Conservation (phyloP, 2,329 filamentous ascomycete species). For the Stemphylium vesicarium region DNA sequence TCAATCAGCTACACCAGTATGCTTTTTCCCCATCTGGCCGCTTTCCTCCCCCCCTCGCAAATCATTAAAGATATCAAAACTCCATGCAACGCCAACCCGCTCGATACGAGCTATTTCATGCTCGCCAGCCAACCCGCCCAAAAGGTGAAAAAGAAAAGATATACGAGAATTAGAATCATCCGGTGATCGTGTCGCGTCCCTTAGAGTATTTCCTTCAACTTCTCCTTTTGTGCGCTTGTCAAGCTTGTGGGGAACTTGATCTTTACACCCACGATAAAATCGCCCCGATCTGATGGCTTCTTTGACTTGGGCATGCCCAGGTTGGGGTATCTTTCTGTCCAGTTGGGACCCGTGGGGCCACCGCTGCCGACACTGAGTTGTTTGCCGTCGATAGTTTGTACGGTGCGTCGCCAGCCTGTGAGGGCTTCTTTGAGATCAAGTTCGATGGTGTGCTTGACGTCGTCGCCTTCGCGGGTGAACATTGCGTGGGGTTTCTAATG, state of each 20-base stretch:
- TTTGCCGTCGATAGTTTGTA: constrained; percentile 91
- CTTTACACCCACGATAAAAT: constrained; percentile 88
- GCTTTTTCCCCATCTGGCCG: not conserved
- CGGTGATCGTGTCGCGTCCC: not conserved
- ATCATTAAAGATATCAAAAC: constrained; percentile 9
- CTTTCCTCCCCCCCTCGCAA: not conserved
- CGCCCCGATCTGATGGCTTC: constrained; percentile 81
- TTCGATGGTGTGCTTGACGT: constrained; percentile 78
- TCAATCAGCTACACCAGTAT: constrained; percentile 1
- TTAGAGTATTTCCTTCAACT: constrained; percentile 78
- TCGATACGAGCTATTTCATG: constrained; percentile 11
- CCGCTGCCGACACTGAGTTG: constrained; percentile 78
- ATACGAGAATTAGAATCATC: constrained; percentile 15
- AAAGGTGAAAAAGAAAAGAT: constrained; percentile 7
- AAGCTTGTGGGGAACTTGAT: constrained; percentile 88
- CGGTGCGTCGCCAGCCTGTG: constrained; percentile 90
- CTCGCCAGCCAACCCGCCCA: not conserved
- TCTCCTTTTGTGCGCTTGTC: constrained; percentile 77
- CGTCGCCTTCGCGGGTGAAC: constrained; percentile 86
- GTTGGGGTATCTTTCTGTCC: constrained; percentile 79
- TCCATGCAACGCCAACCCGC: constrained; percentile 27
- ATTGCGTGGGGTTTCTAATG: constrained; percentile 81
- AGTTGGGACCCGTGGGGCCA: constrained; percentile 85
- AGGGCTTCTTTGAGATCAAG: constrained; percentile 91
- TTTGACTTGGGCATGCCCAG: constrained; percentile 96